Percentiles rank a stretch among this genome's conserved stretches.
Evolutionary conservation across 202 grass and related monocot species (phyloP).

Genomic region (Setaria italica): DNA sequence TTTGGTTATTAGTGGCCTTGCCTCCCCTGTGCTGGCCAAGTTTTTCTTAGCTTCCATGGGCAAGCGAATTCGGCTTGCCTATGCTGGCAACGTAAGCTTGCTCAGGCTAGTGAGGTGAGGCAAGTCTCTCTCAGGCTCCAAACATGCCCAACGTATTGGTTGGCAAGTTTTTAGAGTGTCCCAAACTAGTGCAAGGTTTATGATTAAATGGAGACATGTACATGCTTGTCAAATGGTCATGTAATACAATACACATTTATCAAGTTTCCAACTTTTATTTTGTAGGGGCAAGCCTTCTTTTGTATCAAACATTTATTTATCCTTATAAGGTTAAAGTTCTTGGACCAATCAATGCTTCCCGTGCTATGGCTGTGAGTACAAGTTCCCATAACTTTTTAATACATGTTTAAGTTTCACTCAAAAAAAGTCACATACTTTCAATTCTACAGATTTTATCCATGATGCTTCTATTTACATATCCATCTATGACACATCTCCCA

Average conservation of each 20-base stretch:
- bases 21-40: too few species aligned
- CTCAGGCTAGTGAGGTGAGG: too few species aligned
- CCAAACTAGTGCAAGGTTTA: too few species aligned
- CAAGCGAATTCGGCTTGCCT: too few species aligned
- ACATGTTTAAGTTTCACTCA: neutral
- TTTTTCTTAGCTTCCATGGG: too few species aligned
- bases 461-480: conserved; percentile 61
- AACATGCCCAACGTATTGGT: too few species aligned
- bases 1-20: too few species aligned
- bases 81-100: too few species aligned
- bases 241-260: too few species aligned
- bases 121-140: too few species aligned
- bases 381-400: neutral
- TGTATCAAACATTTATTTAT: conserved; percentile 66
- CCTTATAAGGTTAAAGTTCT: conserved; percentile 45
- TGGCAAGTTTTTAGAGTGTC: too few species aligned
- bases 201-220: neutral
- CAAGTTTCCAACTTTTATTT: neutral
- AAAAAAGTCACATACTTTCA: neutral
- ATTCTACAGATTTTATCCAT: conserved; percentile 55
- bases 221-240: neutral
- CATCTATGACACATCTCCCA: conserved; percentile 66
- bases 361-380: conserved; percentile 47
- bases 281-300: conserved; percentile 63
- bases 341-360: conserved; percentile 55